Evolutionary conservation across 1,284 basidiomycete genomes (phyloP).

Genomic region (Ustanciosporium gigantosporum): DNA sequence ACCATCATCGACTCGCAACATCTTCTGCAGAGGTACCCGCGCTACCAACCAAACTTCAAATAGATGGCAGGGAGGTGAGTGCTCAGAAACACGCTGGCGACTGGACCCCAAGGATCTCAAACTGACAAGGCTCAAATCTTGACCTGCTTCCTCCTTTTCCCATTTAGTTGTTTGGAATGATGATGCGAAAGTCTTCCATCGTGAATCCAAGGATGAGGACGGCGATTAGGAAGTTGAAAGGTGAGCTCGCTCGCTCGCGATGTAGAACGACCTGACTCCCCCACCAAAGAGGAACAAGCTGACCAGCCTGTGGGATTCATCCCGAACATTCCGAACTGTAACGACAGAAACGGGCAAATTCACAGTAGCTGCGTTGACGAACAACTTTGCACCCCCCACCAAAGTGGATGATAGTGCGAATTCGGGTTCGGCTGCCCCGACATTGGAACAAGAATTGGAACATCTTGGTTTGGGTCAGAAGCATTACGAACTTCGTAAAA

Average conservation of each 20-base stretch:
- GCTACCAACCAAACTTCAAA: slow-evolving; percentile 15
- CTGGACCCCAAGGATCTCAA: too few species aligned
- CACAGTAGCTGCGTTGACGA: slow-evolving; percentile 60
- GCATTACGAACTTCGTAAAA: slow-evolving; percentile 31
- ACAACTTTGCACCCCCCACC: slow-evolving; percentile 59
- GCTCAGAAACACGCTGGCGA: too few species aligned
- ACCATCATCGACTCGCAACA: too few species aligned
- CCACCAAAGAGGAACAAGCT: too few species aligned
- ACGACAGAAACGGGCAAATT: slow-evolving; percentile 49
- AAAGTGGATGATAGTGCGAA: slow-evolving; percentile 3
- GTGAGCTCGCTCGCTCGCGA: slow-evolving; percentile 7
- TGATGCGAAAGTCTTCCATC: slow-evolving; percentile 58
- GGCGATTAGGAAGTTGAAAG: slow-evolving; percentile 45
- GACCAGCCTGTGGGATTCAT: too few species aligned
- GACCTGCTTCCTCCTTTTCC: too few species aligned
- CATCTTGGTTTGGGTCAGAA: slow-evolving; percentile 40
- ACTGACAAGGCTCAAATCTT: too few species aligned
- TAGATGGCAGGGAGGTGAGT: slow-evolving; percentile 41
- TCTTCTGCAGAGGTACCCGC: slow-evolving; percentile 50
- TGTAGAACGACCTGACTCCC: too few species aligned
- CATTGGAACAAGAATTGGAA: slow-evolving; percentile 47
- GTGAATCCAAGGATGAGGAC: slow-evolving; percentile 50
- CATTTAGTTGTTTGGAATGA: slow-evolving; percentile 60
- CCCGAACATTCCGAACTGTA: too few species aligned
- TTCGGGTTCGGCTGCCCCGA: slow-evolving; percentile 7